phyloP scores from a whole-genome alignment of 352 stramenopile genomes.

The Pseudoperonospora humuli region DNA sequence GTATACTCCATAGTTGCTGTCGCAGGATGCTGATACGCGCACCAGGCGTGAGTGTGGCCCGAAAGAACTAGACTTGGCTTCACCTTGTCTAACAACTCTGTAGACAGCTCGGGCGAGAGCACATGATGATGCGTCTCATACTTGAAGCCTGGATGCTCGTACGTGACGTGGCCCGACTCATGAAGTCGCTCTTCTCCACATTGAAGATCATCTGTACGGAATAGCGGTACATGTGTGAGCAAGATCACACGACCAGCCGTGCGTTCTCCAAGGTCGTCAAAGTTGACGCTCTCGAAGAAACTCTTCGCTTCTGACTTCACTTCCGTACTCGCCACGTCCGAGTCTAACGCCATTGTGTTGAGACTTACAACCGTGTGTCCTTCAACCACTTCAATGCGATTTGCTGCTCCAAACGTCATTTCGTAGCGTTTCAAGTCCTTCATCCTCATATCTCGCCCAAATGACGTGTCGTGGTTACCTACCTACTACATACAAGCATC shows the following conservation, averaged over 20 bases:
- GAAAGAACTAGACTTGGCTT: conserved; percentile 52
- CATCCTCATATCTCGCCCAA: conserved; percentile 39
- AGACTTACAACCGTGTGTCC: conserved; percentile 55
- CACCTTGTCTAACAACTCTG: conserved; percentile 40
- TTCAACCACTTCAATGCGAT: conserved; percentile 37
- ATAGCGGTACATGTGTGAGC: conserved; percentile 58
- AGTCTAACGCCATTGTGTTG: conserved; percentile 77
- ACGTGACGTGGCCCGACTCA: conserved; percentile 68
- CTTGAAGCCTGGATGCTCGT: conserved; percentile 56
- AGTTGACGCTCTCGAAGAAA: conserved; percentile 41
- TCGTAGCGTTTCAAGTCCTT: conserved; percentile 46
- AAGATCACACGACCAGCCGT: conserved; percentile 35
- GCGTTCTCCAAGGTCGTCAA: conserved; percentile 12
- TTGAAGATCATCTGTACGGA: conserved; percentile 42
- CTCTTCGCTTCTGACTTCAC: conserved; percentile 44
- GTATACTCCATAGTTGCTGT: conserved; percentile 46
- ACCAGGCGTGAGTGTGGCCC: conserved; percentile 71
- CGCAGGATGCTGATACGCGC: conserved; percentile 31
- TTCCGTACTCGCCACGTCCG: conserved; percentile 37
- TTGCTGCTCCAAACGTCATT: conserved; percentile 47
- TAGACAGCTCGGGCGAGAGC: conserved; percentile 45
- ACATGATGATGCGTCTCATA: conserved; percentile 67
- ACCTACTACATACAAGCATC: conserved; percentile 20
- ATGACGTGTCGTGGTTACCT: conserved; percentile 74
- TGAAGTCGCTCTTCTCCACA: conserved; percentile 39